Conservation (phyloP, 306 rosid genomes). For the Citrullus colocynthis region DNA sequence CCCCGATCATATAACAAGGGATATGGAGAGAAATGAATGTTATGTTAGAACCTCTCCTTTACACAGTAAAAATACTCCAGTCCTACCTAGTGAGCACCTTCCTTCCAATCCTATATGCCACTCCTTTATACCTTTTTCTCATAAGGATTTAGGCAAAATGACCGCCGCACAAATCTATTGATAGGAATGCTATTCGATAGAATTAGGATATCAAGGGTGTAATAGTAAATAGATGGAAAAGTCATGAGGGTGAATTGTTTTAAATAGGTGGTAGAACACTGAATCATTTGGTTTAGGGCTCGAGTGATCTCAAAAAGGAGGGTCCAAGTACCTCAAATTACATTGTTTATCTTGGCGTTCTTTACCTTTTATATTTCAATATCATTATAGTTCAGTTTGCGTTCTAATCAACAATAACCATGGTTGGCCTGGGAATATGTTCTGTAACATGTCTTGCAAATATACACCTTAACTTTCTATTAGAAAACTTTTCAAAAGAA, state of each 20-base stretch:
- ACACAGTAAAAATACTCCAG: not conserved
- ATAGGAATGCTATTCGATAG: no score
- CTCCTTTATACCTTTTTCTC: not conserved
- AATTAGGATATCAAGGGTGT: no score
- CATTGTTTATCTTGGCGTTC: not conserved
- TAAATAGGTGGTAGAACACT: no score
- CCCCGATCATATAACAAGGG: not conserved
- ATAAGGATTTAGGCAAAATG: not conserved
- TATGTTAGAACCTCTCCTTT: not conserved
- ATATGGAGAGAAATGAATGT: not conserved
- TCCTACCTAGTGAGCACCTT: not conserved
- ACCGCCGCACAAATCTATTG: not conserved
- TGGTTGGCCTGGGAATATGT: not conserved
- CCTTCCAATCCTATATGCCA: not conserved
- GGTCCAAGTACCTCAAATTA: not conserved
- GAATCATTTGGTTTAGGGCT: no score
- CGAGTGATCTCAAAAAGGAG: not conserved
- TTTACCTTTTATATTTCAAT: not conserved
- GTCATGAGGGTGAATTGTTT: no score
- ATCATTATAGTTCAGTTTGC: not conserved
- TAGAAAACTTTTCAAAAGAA: not conserved
- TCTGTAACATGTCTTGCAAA: not conserved
- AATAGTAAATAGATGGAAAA: no score
- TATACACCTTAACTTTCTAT: not conserved
- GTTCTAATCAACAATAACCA: not conserved